phyloP scores from a whole-genome alignment of 768 basidiomycete species.

The Lactarius hengduanensis region DNA sequence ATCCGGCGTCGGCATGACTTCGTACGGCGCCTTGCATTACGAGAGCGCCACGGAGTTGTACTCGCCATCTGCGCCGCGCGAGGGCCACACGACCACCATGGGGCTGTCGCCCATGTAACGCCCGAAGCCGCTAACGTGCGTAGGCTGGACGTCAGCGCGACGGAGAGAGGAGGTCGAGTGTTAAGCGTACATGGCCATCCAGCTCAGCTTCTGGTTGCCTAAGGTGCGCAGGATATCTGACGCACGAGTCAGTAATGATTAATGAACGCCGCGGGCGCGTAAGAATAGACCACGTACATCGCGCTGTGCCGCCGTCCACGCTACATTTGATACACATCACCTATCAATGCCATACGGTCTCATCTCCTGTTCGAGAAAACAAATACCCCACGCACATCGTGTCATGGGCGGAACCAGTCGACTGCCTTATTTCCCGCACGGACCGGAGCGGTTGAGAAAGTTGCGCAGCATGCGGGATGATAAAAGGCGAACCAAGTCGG shows the following conservation, averaged over 20 bases:
- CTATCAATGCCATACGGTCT: not conserved
- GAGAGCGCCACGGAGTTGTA: conserved; percentile 52
- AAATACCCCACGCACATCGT: not conserved
- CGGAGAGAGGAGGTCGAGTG: conserved; percentile 30
- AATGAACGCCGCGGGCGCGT: too few relatives aligned
- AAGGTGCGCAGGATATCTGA: conserved; percentile 30
- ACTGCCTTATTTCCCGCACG: conserved; percentile 1
- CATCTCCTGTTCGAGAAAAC: too few relatives aligned
- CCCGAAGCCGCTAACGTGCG: conserved; percentile 50
- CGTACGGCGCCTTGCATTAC: conserved; percentile 54
- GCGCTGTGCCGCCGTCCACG: conserved; percentile 20
- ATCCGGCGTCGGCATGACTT: conserved; percentile 58
- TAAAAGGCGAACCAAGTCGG: too few relatives aligned
- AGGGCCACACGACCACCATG: conserved; percentile 77
- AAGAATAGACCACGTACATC: conserved; percentile 10
- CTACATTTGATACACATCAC: conserved; percentile 22
- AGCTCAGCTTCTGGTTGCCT: conserved; percentile 24
- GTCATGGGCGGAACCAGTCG: conserved; percentile 8
- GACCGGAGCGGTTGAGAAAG: not conserved
- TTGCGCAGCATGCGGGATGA: not conserved
- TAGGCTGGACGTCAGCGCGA: too few relatives aligned
- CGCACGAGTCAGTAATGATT: not conserved
- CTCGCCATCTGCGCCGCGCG: conserved; percentile 45
- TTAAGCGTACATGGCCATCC: conserved; percentile 31
- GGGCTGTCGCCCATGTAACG: conserved; percentile 50